phyloP scores from a whole-genome alignment of 345 rosid genomes.

The Aurinia saxatilis region DNA sequence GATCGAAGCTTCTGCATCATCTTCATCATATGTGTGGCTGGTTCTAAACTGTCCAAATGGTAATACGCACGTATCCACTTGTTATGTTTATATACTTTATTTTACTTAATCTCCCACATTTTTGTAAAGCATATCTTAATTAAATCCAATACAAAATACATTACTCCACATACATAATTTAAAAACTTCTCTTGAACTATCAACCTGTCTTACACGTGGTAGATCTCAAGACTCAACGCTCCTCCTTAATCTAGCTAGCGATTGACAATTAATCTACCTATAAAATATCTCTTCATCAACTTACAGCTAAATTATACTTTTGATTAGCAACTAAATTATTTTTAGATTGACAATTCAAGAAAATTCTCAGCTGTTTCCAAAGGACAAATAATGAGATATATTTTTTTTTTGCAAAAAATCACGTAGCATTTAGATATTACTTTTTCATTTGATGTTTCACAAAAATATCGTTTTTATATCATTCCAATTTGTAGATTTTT shows the following conservation, averaged over 20 bases:
- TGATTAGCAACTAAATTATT: not conserved
- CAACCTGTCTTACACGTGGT: conserved; percentile 24
- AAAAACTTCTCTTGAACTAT: not conserved
- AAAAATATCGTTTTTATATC: too few relatives aligned
- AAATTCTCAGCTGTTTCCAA: not conserved
- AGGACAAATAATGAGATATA: not conserved
- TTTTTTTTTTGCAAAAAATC: too few relatives aligned
- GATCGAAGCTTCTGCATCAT: conserved; percentile 14
- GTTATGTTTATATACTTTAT: conserved; percentile 2
- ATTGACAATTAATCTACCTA: not conserved
- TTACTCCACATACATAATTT: not conserved
- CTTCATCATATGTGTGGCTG: conserved; percentile 9
- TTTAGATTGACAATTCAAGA: not conserved
- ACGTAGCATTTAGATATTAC: too few relatives aligned
- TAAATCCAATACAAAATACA: not conserved
- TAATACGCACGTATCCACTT: conserved; percentile 6
- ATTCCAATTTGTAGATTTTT: too few relatives aligned
- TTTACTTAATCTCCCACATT: not conserved
- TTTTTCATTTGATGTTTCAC: too few relatives aligned
- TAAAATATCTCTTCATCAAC: not conserved
- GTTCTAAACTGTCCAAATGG: conserved; percentile 7
- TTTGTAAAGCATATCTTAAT: not conserved
- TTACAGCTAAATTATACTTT: not conserved
- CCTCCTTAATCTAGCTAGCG: not conserved
- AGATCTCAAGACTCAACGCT: conserved; percentile 10